Evolutionary conservation across 441 rosid genomes (phyloP).

Genomic region (Populus tomentosa): DNA sequence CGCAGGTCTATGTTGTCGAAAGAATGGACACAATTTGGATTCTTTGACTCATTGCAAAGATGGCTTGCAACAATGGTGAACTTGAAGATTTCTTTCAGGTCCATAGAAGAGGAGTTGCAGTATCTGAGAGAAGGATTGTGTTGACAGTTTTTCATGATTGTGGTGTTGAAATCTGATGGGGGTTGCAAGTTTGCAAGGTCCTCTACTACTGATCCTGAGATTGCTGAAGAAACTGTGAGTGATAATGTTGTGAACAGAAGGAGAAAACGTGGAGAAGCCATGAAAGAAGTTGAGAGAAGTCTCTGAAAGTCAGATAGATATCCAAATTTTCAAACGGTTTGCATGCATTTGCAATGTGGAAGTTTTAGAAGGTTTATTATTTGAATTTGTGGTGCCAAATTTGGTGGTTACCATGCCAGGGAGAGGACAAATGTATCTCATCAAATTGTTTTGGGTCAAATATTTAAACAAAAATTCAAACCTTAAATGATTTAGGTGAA

Average conservation of each 20-base stretch:
- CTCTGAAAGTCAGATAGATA: not conserved
- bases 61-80: constrained; percentile 66
- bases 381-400: not conserved
- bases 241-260: constrained; percentile 16
- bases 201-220: constrained; percentile 47
- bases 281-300: constrained; percentile 7
- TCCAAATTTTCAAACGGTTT: not conserved
- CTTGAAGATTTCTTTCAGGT: constrained; percentile 51
- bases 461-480: no score
- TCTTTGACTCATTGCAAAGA: constrained; percentile 64
- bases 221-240: constrained; percentile 5
- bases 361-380: not conserved
- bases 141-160: constrained; percentile 42
- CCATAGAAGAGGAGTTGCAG: constrained; percentile 39
- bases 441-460: not conserved
- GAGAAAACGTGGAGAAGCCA: constrained; percentile 35
- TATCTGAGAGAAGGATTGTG: constrained; percentile 51
- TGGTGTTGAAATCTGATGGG: constrained; percentile 57
- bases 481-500: not conserved
- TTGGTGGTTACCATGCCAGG: not conserved
- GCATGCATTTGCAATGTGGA: not conserved
- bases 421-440: not conserved
- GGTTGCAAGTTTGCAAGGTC: constrained; percentile 53
- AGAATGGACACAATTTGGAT: constrained; percentile 55
- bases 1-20: constrained; percentile 58